Conservation (phyloP, 495 filamentous ascomycete species). For the Penicillium diatomitis region DNA sequence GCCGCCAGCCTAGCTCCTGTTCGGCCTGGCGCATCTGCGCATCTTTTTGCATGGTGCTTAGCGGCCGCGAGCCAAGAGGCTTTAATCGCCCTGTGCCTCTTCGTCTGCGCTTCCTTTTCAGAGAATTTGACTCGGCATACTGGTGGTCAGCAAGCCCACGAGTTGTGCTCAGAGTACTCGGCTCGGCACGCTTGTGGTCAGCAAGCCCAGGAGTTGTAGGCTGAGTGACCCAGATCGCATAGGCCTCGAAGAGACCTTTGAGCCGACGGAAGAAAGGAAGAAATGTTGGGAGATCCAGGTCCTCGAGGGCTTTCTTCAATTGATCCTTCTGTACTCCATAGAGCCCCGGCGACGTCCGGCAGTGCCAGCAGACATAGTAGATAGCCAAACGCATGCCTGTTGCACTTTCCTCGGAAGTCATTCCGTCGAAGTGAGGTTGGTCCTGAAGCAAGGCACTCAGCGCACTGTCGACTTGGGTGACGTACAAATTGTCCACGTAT, state of each 20-base stretch:
- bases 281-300: not conserved
- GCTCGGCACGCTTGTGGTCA: not conserved
- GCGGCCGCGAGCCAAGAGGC: conserved; percentile 37
- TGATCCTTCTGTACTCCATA: not conserved
- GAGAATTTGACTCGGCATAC: not conserved
- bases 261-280: not conserved
- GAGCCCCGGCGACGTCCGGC: conserved; percentile 7
- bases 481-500: not conserved
- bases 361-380: conserved; percentile 33
- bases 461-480: conserved; percentile 1
- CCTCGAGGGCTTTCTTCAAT: not conserved
- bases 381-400: conserved; percentile 23
- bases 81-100: conserved; percentile 32
- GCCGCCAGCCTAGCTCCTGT: conserved; percentile 26
- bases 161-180: not conserved
- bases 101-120: not conserved
- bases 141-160: not conserved
- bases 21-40: conserved; percentile 38
- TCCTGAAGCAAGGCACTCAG: conserved; percentile 6
- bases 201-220: not conserved
- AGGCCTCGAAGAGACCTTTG: not conserved
- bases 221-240: not conserved
- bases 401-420: not conserved
- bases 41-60: conserved; percentile 35
- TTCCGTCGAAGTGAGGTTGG: not conserved